Base-by-base conservation (phyloP, 805 yeast species). In the Candida michaelii region DNA sequence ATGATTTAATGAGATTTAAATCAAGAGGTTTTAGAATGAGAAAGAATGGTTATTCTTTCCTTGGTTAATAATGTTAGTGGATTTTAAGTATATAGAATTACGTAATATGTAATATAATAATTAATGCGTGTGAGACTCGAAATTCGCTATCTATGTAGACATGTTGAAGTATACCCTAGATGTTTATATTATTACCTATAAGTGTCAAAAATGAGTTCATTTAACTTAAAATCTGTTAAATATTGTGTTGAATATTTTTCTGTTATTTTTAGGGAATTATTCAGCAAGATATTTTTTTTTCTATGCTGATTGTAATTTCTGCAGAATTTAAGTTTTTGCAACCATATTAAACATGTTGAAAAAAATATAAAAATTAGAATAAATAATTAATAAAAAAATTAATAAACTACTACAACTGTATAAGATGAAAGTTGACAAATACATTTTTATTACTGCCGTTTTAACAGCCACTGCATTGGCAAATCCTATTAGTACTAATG, bases 1-100 rank as follows among this genome's bases (percentile, higher is more conserved):
- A 51, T 18, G 65, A 64, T 31, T 63, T 61, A 37, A 53, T 58
- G 34, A 31, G 39, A 12, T 40, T 19, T 21, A 33, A 43, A 21
- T 36, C 42, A 7, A 37, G 30, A 4, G 30, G 30, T 5, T 14
- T 7, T 14, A 11, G 29, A 10, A 24, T 9, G n/a, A 30, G n/a
- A 35, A 35, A 36, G 27, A 36, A 36, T 25, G 39, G 39, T 6
- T 37, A 37, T n/a, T 24, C 29, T 21, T 34, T 34, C 8, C 37
- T 34, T 34, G 29, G 13, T 12, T 25, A 5, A 30, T 4, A 6
- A 30, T 30, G 16, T 4, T 16, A 27, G 5, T 5, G 15, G 30
- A 11, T n/a, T n/a, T n/a, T n/a, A n/a, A n/a, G 10, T 27, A 27
- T 27, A n/a, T 21, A 21, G 23, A 21, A 25, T 25, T 25, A 25